A percentile compares a stretch with the other conserved stretches of the same genome.
These are phyloP conservation scores for sunflower (Helianthus annuus) DNA, from an alignment of 129 eudicot species.

Conservation along the genomic window HanXRQr2.0-SUNRISE NC_035442.2:19201621-19202120, in stretches of 20 bases:
- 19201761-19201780: not conserved
- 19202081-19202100: slow-evolving; percentile 48
- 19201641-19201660: no score
- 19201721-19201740: not conserved
- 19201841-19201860: not conserved
- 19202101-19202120: slow-evolving; percentile 31
- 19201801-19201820: not conserved
- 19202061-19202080: slow-evolving; percentile 76
- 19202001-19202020: slow-evolving; percentile 67
- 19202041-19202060: slow-evolving; percentile 58
- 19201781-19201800: not conserved
- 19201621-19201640: not conserved
- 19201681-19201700: slow-evolving; percentile 24
- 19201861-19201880: not conserved
- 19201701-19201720: not conserved
- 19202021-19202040: slow-evolving; percentile 43
- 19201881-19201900: slow-evolving; percentile 96
- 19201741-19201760: not conserved
- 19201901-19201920: slow-evolving; percentile 88
- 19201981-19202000: slow-evolving; percentile 87
- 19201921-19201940: slow-evolving; percentile 86
- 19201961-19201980: slow-evolving; percentile 81
- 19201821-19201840: not conserved
- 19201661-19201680: no score
- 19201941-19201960: slow-evolving; percentile 81